Evolutionary conservation across 257 asterid genomes (phyloP), one percentile per base, ranked within the genome.

Genomic region (Primulina tabacum): DNA sequence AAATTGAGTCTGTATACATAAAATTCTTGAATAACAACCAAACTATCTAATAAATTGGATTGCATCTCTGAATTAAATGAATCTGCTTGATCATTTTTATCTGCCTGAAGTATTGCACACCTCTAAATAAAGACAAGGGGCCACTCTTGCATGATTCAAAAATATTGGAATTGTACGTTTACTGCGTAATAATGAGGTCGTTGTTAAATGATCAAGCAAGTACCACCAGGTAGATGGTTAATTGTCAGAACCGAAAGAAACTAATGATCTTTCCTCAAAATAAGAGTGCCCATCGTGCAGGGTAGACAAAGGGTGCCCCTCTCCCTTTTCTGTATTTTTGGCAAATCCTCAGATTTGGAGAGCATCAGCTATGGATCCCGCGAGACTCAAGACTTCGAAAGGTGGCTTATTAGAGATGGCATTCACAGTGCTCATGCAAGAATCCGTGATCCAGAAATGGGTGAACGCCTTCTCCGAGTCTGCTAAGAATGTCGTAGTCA

Each of bases 401-500:
- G 99, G 99, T 68, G 91, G 84, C 80, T 83, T 79, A 12, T 78
- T 68, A 11, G 80, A 78, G 10, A 93, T 77, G 64, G 92, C 86
- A 70, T 89, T 79, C 70, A 90, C 97, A 4, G 97, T 93, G 3
- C 3, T 75, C 17, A 96, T 90, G 78, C 99, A 93, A 0, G 99
- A 93, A 81, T 93, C 99, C 0, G 94, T 90, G 76, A 87, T 87
- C 98, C 97, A 93, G 64, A 93, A 90, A 81, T 90, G 85, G 56
- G 93, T 32, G 75, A 92, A 90, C 4, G 90, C 97, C 73, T 84
- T 85, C 78, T 69, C 86, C 50, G 79, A 70, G 4, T 65, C 85
- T 77, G 32, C 43, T 40, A 69, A 61, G 21, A 64, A 40, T 33
- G 71, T n/a, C 0, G 6, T 61, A 3, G 60, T 78, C 72, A 79